Evolutionary conservation across 805 yeast genomes (phyloP).

Genomic region (Cyberlindnera japonica): DNA sequence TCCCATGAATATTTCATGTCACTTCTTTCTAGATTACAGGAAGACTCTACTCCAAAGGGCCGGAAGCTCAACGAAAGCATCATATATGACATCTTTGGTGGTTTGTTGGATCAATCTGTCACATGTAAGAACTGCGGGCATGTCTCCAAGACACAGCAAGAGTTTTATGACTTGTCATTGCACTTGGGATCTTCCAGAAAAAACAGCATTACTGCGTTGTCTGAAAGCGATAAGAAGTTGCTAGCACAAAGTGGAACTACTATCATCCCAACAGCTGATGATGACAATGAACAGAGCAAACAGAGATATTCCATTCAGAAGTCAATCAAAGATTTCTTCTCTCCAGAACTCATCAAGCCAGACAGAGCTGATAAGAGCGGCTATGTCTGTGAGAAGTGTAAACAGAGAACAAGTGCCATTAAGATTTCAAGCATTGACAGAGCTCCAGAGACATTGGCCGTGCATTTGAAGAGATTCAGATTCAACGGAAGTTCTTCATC

Average conservation of each 20-base stretch:
- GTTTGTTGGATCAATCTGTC: slow-evolving; percentile 77
- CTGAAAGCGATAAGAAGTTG: slow-evolving; percentile 9
- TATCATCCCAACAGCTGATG: slow-evolving; percentile 2
- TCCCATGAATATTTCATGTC: slow-evolving; percentile 97
- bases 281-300: slow-evolving; percentile 16
- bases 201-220: slow-evolving; percentile 14
- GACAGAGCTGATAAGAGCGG: slow-evolving; percentile 70
- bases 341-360: slow-evolving; percentile 69
- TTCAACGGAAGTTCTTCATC: slow-evolving; percentile 76
- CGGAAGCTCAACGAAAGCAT: slow-evolving; percentile 74
- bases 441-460: slow-evolving; percentile 83
- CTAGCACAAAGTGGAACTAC: slow-evolving; percentile 7
- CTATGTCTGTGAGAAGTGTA: slow-evolving; percentile 85
- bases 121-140: slow-evolving; percentile 81
- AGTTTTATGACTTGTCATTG: slow-evolving; percentile 86
- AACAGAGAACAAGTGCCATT: slow-evolving; percentile 68
- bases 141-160: slow-evolving; percentile 84
- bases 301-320: slow-evolving; percentile 63
- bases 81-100: slow-evolving; percentile 92
- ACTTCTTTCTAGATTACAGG: slow-evolving; percentile 80
- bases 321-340: slow-evolving; percentile 77
- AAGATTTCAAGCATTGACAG: slow-evolving; percentile 70
- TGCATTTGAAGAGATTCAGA: slow-evolving; percentile 88
- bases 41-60: slow-evolving; percentile 91
- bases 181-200: slow-evolving; percentile 45